phyloP scores from a whole-genome alignment of 768 basidiomycete species.

The Suillus occidentalis region DNA sequence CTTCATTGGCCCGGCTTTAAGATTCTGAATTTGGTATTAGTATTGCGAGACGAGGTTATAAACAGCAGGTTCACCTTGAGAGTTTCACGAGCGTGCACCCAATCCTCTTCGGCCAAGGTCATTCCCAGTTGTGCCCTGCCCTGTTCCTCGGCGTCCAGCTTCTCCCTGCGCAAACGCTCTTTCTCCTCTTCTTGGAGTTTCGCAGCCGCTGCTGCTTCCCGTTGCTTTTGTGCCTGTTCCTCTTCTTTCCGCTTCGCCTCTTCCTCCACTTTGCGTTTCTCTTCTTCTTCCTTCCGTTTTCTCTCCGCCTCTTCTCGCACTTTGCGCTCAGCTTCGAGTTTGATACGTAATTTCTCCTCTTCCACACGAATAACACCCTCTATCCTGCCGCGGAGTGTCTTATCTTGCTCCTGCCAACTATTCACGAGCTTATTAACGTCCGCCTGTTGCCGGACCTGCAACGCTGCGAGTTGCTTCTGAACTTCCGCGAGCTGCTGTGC shows the following conservation, averaged over 20 bases:
- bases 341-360: slow-evolving; percentile 55
- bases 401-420: slow-evolving; percentile 47
- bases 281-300: slow-evolving; percentile 49
- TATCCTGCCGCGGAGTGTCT: slow-evolving; percentile 52
- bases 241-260: slow-evolving; percentile 42
- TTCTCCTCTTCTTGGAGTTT: slow-evolving; percentile 34
- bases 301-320: slow-evolving; percentile 48
- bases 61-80: slow-evolving; percentile 47
- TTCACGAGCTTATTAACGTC: slow-evolving; percentile 46
- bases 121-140: slow-evolving; percentile 48
- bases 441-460: slow-evolving; percentile 45
- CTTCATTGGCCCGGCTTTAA: slow-evolving; percentile 67
- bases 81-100: slow-evolving; percentile 53
- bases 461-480: slow-evolving; percentile 39
- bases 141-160: slow-evolving; percentile 38
- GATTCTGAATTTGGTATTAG: slow-evolving; percentile 39
- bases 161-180: slow-evolving; percentile 36
- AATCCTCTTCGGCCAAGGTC: slow-evolving; percentile 61
- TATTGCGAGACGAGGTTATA: slow-evolving; percentile 17
- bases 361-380: slow-evolving; percentile 63
- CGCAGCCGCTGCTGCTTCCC: slow-evolving; percentile 31
- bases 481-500: slow-evolving; percentile 55
- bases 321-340: slow-evolving; percentile 57
- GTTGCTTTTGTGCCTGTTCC: slow-evolving; percentile 40
- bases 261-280: slow-evolving; percentile 42